Percentiles rank a stretch among this genome's conserved stretches.
Conservation (phyloP, 257 asterid genomes). For the Przewalskia tangutica region DNA sequence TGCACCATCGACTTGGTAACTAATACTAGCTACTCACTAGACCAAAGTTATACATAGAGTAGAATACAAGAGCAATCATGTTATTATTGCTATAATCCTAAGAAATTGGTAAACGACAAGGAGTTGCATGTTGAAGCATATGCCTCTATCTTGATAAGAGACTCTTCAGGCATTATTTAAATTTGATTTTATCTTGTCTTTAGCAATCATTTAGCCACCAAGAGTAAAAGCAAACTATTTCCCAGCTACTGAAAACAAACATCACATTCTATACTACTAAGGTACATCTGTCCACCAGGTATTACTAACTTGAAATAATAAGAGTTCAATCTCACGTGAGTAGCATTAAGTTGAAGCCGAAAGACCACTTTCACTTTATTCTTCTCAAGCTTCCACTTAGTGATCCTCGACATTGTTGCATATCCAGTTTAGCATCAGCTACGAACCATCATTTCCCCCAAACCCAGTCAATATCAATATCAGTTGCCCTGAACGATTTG, state of each 20-base stretch:
- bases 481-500: constrained; percentile 5
- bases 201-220: background rate
- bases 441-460: constrained; percentile 9
- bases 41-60: background rate
- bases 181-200: background rate
- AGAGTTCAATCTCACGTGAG: constrained; percentile 50
- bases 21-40: background rate
- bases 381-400: constrained; percentile 98
- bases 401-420: constrained; percentile 69
- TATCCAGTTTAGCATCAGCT: constrained; percentile 35
- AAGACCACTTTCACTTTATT: constrained; percentile 95
- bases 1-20: background rate
- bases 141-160: background rate
- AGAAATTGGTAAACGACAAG: background rate
- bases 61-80: background rate
- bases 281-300: background rate
- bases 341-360: constrained; percentile 96
- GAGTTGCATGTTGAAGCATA: background rate
- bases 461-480: constrained; percentile 6
- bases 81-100: background rate
- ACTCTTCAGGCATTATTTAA: background rate
- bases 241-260: background rate
- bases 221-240: background rate
- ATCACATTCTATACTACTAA: background rate
- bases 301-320: constrained; percentile 1